Evolutionary conservation across 2,329 filamentous ascomycete genomes (phyloP), one percentile per base, ranked within the genome.

Genomic region (Pleoardoris graminearum): DNA sequence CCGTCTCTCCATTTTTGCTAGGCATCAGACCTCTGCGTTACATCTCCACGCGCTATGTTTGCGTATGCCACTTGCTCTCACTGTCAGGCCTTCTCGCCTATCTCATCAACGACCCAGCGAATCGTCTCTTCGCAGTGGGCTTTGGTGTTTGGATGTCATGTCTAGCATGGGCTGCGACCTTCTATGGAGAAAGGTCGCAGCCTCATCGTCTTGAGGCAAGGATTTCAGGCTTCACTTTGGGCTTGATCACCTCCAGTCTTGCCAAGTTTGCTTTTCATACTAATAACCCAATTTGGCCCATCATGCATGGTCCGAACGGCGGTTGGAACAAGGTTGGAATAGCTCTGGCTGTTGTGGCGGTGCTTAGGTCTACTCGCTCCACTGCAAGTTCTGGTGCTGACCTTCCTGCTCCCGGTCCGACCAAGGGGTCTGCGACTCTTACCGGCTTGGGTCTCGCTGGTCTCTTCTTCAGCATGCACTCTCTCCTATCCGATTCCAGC

Each of bases 241-340:
- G 94, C 25, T 78, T 99, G 50, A 83, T 97, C 53, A 81, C 91
- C 57, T 97, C 93, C 1, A 91, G 87, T 55, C 82, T 96, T 48
- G 85, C 90, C 63, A 99, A 99, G 72, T 97, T 96, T 69, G 90
- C 92, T 0, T 96, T 88, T 80, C 84, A 87, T 69, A 97, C 93
- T 17, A 97, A 96, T 75, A 99, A 99, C 71, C 94, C 94, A 0
- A 85, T 97, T 55, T 99, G 94, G 94, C 92, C 94, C 0, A 89
- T 94, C 57, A 89, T 97, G 84, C 89, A 97, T 71, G 85, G 86
- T 25, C 83, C 82, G 7, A 99, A 96, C 70, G 94, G 94, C 32
- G 94, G 94, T 3, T 92, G 89, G 86, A 99, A 99, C 74, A 90
- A 88, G 57, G 83, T 86, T 17, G 94, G 92, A 23, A 78, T 97